phyloP scores from a whole-genome alignment of 2,329 filamentous ascomycete species.

The Pyricularia grisea region DNA sequence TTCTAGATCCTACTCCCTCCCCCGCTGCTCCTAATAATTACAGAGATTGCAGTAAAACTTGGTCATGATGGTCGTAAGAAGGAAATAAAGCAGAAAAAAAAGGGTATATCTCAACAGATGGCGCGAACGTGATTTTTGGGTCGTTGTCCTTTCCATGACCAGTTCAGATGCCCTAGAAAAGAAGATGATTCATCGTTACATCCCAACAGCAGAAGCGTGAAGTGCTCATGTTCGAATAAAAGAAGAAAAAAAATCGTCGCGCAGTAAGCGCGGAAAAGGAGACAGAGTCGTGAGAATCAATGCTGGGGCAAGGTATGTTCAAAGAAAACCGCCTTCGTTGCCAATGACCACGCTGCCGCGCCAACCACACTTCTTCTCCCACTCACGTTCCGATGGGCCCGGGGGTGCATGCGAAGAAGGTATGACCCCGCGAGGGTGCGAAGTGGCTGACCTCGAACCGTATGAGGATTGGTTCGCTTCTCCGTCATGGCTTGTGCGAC shows the following conservation, averaged over 20 bases:
- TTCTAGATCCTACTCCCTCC: not conserved
- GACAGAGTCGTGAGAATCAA: not conserved
- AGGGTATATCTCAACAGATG: constrained; percentile 2
- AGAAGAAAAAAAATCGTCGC: too few species aligned
- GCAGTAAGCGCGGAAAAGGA: not conserved
- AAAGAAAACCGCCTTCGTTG: constrained; percentile 45
- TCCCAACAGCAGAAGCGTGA: not conserved
- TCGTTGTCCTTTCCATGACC: not conserved
- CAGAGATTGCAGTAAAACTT: not conserved
- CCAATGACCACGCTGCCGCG: constrained; percentile 45
- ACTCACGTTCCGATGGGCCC: constrained; percentile 24
- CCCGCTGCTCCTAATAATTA: not conserved
- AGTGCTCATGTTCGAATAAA: not conserved
- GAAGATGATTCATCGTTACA: not conserved
- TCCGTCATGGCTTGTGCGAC: constrained; percentile 22
- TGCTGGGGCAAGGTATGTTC: constrained; percentile 11
- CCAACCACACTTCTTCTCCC: constrained; percentile 37
- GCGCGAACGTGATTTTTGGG: not conserved
- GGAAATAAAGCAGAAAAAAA: not conserved
- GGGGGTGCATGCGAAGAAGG: constrained; percentile 20
- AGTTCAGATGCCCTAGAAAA: not conserved
- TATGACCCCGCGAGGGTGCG: constrained; percentile 12
- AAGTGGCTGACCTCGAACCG: not conserved
- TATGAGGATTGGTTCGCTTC: constrained; percentile 13
- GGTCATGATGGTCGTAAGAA: not conserved